phyloP scores from a whole-genome alignment of 345 rosid species.

The Rubroshorea leprosula region DNA sequence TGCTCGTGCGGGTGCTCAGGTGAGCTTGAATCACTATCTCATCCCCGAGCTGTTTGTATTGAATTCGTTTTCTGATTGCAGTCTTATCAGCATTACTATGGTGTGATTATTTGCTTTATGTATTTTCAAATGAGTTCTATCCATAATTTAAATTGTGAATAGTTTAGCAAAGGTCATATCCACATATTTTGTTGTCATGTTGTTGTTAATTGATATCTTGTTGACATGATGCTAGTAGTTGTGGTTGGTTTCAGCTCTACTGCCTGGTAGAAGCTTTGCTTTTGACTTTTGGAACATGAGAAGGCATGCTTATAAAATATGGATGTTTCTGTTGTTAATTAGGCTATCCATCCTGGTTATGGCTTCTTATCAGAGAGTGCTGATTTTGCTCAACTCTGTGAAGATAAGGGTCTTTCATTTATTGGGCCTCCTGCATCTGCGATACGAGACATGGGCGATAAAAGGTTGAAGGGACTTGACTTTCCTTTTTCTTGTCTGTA shows the following conservation, averaged over 20 bases:
- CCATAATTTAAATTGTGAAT: too few species aligned
- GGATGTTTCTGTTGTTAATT: background rate
- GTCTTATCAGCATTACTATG: too few species aligned
- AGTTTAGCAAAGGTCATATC: too few species aligned
- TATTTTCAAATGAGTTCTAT: too few species aligned
- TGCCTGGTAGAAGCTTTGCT: background rate
- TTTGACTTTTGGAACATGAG: background rate
- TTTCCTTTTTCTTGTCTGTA: background rate
- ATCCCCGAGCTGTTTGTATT: too few species aligned
- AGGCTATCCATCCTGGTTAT: constrained; percentile 94
- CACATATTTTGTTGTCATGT: too few species aligned
- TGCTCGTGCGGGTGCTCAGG: constrained; percentile 81
- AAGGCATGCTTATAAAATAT: too few species aligned
- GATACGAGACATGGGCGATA: constrained; percentile 95
- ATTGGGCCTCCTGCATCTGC: constrained; percentile 93
- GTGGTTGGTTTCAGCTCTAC: too few species aligned
- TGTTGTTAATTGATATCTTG: too few species aligned
- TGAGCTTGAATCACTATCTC: constrained; percentile 8
- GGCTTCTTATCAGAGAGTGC: constrained; percentile 90
- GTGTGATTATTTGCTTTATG: too few species aligned
- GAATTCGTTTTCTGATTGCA: too few species aligned
- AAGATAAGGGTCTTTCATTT: constrained; percentile 67
- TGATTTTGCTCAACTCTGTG: constrained; percentile 76
- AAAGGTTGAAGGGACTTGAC: constrained; percentile 44
- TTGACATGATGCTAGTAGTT: too few species aligned